Percentiles rank a stretch among this genome's conserved stretches.
Conservation (phyloP, 2,329 filamentous ascomycete genomes). For the Incumbomyces lentus region DNA sequence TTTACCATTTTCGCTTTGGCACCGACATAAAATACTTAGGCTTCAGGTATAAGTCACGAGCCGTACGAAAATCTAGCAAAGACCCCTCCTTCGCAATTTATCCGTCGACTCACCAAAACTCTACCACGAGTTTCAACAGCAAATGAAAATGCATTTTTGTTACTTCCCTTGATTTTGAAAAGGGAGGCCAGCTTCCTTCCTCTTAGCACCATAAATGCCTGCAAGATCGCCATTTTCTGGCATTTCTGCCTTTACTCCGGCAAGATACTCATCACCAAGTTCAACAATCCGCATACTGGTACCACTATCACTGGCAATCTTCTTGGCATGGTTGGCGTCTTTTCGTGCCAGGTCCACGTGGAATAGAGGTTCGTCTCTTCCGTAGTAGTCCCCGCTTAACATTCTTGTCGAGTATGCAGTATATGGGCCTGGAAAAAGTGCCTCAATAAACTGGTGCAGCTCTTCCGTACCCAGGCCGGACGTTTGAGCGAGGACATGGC, state of each 20-base stretch:
- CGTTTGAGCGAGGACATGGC: slow-evolving; percentile 70
- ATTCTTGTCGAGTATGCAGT: slow-evolving; percentile 65
- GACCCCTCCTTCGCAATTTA: no score
- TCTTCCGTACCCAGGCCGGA: slow-evolving; percentile 60
- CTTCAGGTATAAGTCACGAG: neutral
- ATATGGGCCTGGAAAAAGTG: slow-evolving; percentile 66
- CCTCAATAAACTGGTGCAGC: slow-evolving; percentile 60
- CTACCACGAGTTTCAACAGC: no score
- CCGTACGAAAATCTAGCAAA: no score
- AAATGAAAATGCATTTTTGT: neutral
- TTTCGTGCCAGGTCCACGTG: slow-evolving; percentile 73
- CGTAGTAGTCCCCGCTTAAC: slow-evolving; percentile 64
- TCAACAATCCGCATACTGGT: slow-evolving; percentile 54
- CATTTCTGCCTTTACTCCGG: slow-evolving; percentile 55
- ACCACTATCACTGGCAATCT: slow-evolving; percentile 54
- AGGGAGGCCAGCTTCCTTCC: slow-evolving; percentile 61
- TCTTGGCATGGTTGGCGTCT: slow-evolving; percentile 64
- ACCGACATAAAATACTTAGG: no score
- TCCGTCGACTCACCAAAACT: no score
- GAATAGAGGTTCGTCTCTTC: slow-evolving; percentile 68
- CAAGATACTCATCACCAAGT: slow-evolving; percentile 58
- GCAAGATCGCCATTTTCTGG: slow-evolving; percentile 63
- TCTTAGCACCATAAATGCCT: slow-evolving; percentile 69
- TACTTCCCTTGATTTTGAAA: slow-evolving; percentile 55
- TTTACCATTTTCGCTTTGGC: no score